Conservation (phyloP, 139 green algal genomes). For the Pseudopediastrum boryanum region DNA sequence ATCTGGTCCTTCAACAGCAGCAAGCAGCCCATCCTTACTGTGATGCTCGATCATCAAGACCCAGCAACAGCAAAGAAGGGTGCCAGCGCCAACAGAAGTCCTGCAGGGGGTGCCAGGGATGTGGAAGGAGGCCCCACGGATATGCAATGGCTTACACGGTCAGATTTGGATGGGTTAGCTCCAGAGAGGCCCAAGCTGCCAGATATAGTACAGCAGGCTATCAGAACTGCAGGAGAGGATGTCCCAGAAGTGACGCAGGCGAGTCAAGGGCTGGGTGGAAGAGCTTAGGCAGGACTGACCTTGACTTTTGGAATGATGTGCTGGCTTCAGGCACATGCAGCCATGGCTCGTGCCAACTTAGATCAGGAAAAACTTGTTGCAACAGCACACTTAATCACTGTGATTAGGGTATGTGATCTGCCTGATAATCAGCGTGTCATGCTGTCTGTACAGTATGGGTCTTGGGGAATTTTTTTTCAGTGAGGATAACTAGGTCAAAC, state of each 20-base stretch:
- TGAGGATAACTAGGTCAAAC: too few relatives aligned
- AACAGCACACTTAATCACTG: too few relatives aligned
- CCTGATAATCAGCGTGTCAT: too few relatives aligned
- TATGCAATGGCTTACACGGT: constrained; percentile 42
- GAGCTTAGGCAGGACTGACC: background rate
- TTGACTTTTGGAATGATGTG: constrained; percentile 5
- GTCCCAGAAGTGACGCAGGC: constrained; percentile 72
- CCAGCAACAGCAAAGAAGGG: background rate
- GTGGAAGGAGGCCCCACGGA: background rate
- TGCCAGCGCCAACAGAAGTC: constrained; percentile 20
- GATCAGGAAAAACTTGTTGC: too few relatives aligned
- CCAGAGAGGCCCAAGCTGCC: background rate
- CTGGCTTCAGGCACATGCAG: too few relatives aligned
- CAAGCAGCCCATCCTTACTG: constrained; percentile 16
- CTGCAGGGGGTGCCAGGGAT: background rate
- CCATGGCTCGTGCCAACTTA: too few relatives aligned
- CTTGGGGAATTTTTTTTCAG: too few relatives aligned
- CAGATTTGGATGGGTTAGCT: constrained; percentile 15
- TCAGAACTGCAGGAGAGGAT: constrained; percentile 53
- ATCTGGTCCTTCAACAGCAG: constrained; percentile 54
- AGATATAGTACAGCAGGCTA: constrained; percentile 59
- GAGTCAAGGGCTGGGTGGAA: background rate
- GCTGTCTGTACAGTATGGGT: too few relatives aligned
- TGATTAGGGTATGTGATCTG: too few relatives aligned
- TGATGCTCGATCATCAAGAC: constrained; percentile 49